These are phyloP conservation scores for Lepidium aucheri DNA, from an alignment of 345 rosid genomes.

Conservation along the genomic window DNA sequence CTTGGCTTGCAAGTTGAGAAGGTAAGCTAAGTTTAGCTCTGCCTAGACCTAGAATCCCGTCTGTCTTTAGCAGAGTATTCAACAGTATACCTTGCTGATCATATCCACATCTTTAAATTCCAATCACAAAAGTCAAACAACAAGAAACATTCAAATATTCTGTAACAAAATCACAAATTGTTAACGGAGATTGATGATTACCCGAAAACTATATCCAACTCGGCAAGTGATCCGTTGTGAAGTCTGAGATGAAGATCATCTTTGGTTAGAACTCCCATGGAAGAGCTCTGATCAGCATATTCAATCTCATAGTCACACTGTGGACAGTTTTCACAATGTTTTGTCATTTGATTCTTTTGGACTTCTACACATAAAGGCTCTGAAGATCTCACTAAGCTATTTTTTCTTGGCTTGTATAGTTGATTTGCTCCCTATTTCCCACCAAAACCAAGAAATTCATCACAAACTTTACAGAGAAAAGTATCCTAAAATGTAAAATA, in stretches of 20 bases:
- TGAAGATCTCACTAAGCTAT: conserved; percentile 41
- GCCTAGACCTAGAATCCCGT: conserved; percentile 87
- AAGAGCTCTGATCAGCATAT: conserved; percentile 90
- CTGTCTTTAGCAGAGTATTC: conserved; percentile 62
- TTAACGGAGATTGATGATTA: conserved; percentile 14
- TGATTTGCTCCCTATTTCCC: conserved; percentile 76
- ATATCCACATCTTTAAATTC: conserved; percentile 68
- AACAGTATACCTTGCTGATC: conserved; percentile 88
- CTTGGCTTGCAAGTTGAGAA: conserved; percentile 80
- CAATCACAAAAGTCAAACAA: conserved; percentile 9
- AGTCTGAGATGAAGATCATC: conserved; percentile 61
- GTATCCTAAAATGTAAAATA: neutral
- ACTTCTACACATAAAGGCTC: conserved; percentile 61
- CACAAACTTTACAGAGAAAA: neutral
- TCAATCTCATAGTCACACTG: conserved; percentile 96
- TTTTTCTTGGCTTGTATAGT: conserved; percentile 61
- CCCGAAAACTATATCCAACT: conserved; percentile 67
- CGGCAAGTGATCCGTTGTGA: conserved; percentile 58
- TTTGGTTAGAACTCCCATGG: conserved; percentile 81
- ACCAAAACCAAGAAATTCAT: conserved; percentile 14
- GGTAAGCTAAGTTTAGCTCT: conserved; percentile 81
- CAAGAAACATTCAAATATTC: conserved; percentile 3
- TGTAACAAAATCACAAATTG: neutral
- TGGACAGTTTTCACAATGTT: conserved; percentile 38
- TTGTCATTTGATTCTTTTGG: conserved; percentile 42